A percentile compares a stretch with the other conserved stretches of the same genome.
Evolutionary conservation across 129 eudicot genomes (phyloP).

Genomic region (Glebionis coronaria): DNA sequence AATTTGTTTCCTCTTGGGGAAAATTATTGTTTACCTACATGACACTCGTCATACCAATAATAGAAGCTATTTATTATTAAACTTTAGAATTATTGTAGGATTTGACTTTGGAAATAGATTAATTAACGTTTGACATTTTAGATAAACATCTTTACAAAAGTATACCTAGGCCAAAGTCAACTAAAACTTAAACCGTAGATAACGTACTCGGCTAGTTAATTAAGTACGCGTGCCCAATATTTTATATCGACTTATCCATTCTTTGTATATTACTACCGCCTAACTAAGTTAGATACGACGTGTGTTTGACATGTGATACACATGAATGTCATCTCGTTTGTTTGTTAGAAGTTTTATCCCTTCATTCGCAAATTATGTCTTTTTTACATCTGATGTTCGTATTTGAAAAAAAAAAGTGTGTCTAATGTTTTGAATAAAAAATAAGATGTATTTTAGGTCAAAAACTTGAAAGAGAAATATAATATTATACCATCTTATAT

Average conservation of each 20-base stretch:
- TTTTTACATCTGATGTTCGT: too few relatives aligned
- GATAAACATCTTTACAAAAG: background rate
- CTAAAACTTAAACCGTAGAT: too few relatives aligned
- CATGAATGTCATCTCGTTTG: too few relatives aligned
- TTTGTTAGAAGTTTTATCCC: too few relatives aligned
- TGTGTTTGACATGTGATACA: background rate
- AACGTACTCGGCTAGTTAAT: background rate
- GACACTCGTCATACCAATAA: conserved; percentile 17
- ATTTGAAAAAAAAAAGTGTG: too few relatives aligned
- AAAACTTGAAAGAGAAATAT: too few relatives aligned
- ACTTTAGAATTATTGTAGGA: conserved; percentile 19
- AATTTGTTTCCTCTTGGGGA: background rate
- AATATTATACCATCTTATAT: too few relatives aligned
- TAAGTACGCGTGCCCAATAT: conserved; percentile 18
- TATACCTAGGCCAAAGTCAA: conserved; percentile 22
- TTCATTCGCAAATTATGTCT: too few relatives aligned
- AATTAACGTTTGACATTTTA: conserved; percentile 10
- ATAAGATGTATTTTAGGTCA: too few relatives aligned
- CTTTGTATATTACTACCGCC: background rate
- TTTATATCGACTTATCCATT: conserved; percentile 8
- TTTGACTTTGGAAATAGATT: conserved; percentile 22
- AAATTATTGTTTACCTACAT: conserved; percentile 12
- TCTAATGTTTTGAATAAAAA: too few relatives aligned
- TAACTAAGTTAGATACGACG: too few relatives aligned
- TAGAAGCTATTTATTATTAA: conserved; percentile 3